phyloP scores from a whole-genome alignment of 495 filamentous ascomycete species.

The Daldinia loculata region DNA sequence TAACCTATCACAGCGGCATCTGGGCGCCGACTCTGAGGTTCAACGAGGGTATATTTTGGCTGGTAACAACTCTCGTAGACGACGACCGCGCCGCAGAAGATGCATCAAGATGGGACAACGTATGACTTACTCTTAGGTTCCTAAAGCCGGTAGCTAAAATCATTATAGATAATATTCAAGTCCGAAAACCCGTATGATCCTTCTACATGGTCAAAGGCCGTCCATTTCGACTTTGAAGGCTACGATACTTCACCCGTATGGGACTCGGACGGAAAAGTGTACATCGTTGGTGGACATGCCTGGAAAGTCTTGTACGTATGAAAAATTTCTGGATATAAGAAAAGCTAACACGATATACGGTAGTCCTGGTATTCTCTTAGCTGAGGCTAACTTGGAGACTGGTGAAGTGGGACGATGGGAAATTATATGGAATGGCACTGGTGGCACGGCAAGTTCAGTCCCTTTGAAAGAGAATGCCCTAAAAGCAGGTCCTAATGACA shows the following conservation, averaged over 20 bases:
- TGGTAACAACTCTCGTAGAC: slow-evolving; percentile 55
- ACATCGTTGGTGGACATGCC: slow-evolving; percentile 56
- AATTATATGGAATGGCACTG: slow-evolving; percentile 56
- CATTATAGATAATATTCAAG: slow-evolving; percentile 51
- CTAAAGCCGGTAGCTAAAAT: neutral
- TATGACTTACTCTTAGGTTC: neutral
- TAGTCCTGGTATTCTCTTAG: slow-evolving; percentile 52
- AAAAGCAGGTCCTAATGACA: slow-evolving; percentile 4
- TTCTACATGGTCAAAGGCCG: slow-evolving; percentile 49
- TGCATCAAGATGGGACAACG: slow-evolving; percentile 54
- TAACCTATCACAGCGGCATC: slow-evolving; percentile 46
- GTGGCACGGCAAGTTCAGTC: slow-evolving; percentile 43
- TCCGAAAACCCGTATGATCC: slow-evolving; percentile 48
- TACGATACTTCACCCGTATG: slow-evolving; percentile 59
- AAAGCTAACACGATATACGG: neutral
- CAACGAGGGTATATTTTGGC: slow-evolving; percentile 51
- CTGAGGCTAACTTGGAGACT: slow-evolving; percentile 51
- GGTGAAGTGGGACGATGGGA: slow-evolving; percentile 50
- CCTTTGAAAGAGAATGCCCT: neutral
- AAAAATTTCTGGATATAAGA: neutral
- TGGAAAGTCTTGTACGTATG: slow-evolving; percentile 52
- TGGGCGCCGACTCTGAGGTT: slow-evolving; percentile 55
- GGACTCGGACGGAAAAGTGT: slow-evolving; percentile 60
- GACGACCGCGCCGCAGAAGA: slow-evolving; percentile 49
- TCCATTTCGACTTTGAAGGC: slow-evolving; percentile 54